Conservation (phyloP, 2,329 filamentous ascomycete genomes). For the Grosmannia serpens region DNA sequence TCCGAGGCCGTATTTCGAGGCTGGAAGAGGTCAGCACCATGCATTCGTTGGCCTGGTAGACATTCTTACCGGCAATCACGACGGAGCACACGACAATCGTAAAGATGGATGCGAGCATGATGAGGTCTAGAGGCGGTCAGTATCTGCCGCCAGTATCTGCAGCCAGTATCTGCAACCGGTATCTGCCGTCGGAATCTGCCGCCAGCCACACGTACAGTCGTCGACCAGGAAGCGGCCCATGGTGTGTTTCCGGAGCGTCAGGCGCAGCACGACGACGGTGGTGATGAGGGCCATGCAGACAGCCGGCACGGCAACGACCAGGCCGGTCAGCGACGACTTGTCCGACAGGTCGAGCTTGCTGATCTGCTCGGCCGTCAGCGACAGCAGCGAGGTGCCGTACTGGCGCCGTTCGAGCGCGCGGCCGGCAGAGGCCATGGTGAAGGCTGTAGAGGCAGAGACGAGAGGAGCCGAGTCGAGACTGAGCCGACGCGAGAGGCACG, state of each 20-base stretch:
- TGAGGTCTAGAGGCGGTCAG: slow-evolving; percentile 5
- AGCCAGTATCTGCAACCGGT: background rate
- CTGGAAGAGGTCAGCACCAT: background rate
- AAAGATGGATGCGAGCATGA: slow-evolving; percentile 14
- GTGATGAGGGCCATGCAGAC: slow-evolving; percentile 13
- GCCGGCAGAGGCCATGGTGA: background rate
- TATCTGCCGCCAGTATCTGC: no score
- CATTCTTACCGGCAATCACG: slow-evolving; percentile 8
- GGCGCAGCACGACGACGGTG: slow-evolving; percentile 11
- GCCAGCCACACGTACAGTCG: slow-evolving; percentile 6
- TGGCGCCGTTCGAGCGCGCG: background rate
- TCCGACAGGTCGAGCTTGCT: slow-evolving; percentile 13
- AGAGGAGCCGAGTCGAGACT: no score
- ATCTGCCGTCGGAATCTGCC: no score
- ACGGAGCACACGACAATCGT: slow-evolving; percentile 13
- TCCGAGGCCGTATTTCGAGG: slow-evolving; percentile 14
- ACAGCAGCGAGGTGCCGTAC: background rate
- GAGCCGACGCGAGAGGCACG: no score
- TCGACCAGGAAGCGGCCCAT: slow-evolving; percentile 14
- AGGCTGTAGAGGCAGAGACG: no score
- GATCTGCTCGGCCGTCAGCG: slow-evolving; percentile 8
- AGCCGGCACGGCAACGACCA: slow-evolving; percentile 10
- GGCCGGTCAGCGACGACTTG: slow-evolving; percentile 9
- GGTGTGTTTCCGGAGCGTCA: slow-evolving; percentile 11
- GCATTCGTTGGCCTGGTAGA: no score